phyloP scores from a whole-genome alignment of 331 rosid genomes.

The Malus hybrid region DNA sequence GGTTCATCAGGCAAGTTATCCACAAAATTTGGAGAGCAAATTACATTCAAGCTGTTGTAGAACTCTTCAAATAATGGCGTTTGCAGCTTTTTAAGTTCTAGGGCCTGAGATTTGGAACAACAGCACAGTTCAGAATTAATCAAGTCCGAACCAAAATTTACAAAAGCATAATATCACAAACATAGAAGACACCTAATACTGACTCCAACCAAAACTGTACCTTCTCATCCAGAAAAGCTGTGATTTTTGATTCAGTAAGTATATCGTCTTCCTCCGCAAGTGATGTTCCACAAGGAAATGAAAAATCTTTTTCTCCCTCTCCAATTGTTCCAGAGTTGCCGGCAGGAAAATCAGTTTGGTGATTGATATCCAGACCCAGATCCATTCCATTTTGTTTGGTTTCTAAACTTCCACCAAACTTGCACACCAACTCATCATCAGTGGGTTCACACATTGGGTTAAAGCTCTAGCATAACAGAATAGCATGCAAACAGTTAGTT shows the following conservation, averaged over 20 bases:
- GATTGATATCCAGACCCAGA: conserved; percentile 15
- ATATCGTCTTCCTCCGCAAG: conserved; percentile 88
- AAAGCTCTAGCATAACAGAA: conserved; percentile 51
- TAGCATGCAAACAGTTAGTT: conserved; percentile 1
- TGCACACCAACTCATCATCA: conserved; percentile 73
- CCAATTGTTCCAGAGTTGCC: conserved; percentile 30
- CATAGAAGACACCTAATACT: not conserved
- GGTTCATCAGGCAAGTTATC: conserved; percentile 49
- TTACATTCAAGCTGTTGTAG: conserved; percentile 69
- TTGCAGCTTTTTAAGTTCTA: conserved; percentile 89
- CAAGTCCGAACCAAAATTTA: conserved; percentile 2
- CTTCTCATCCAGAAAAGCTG: conserved; percentile 92
- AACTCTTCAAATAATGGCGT: conserved; percentile 94
- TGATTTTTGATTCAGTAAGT: conserved; percentile 87
- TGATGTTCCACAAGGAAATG: conserved; percentile 62
- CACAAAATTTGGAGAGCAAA: conserved; percentile 54
- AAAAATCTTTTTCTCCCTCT: conserved; percentile 46
- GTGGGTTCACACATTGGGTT: conserved; percentile 90
- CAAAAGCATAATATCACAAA: not conserved
- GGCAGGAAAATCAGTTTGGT: conserved; percentile 32
- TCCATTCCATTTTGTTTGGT: conserved; percentile 32
- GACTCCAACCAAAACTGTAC: conserved; percentile 32
- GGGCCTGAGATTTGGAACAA: conserved; percentile 54
- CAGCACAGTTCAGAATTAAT: conserved; percentile 7
- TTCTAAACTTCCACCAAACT: conserved; percentile 49